Percentiles rank a stretch among this genome's conserved stretches.
phyloP scores from a whole-genome alignment of 345 rosid species.

The Anacardium occidentale region DNA sequence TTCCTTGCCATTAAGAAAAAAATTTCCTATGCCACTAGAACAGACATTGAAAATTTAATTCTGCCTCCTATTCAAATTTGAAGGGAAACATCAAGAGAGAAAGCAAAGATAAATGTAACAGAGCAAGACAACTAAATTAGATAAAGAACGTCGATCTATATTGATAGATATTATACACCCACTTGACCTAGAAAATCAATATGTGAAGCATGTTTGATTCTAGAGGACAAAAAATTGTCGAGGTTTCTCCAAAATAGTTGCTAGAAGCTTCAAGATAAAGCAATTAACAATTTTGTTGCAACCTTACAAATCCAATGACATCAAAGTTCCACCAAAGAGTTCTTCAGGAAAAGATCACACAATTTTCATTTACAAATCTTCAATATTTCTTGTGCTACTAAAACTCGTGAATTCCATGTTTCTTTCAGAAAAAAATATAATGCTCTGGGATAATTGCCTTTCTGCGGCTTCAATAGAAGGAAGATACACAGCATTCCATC shows the following conservation, averaged over 20 bases:
- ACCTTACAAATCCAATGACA: neutral
- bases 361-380: neutral
- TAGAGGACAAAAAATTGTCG: neutral
- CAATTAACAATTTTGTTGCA: neutral
- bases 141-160: no score
- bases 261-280: neutral
- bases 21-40: no score
- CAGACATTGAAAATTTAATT: no score
- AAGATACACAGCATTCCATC: neutral
- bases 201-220: neutral
- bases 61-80: neutral
- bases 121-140: no score
- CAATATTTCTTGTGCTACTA: neutral
- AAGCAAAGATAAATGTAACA: neutral
- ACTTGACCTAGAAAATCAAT: neutral
- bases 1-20: no score
- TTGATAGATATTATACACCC: neutral
- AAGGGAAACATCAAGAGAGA: neutral
- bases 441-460: neutral
- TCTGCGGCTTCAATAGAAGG: neutral
- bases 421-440: neutral
- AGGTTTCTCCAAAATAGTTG: neutral
- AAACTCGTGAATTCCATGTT: neutral
- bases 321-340: neutral
- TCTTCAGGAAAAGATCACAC: neutral